Percentiles rank a stretch among this genome's conserved stretches.
Evolutionary conservation across 2,329 filamentous ascomycete genomes (phyloP).

Genomic region (Hypoxylon sp.): DNA sequence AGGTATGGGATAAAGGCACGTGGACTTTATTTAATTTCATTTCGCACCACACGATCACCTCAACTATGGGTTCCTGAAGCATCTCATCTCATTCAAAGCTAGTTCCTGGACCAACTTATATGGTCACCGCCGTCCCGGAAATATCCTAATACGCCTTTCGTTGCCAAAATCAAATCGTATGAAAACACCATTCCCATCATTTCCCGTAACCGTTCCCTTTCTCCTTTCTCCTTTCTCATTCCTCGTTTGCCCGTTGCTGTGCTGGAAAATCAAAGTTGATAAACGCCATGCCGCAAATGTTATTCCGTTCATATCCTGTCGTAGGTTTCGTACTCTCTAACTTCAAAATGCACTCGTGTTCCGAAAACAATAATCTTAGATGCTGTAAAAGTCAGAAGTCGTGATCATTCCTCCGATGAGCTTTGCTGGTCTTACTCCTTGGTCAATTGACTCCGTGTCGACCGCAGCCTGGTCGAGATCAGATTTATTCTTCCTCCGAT

Average conservation of each 20-base stretch:
- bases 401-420: not conserved
- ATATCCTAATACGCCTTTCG: not conserved
- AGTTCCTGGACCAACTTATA: not conserved
- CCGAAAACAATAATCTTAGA: not conserved
- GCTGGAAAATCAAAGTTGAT: not conserved
- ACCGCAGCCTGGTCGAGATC: not conserved
- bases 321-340: not conserved
- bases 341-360: not conserved
- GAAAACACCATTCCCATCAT: not conserved
- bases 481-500: not conserved
- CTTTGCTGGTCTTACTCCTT: not conserved
- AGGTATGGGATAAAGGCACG: not conserved
- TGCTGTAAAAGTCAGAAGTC: not conserved
- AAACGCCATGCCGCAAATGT: not conserved
- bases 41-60: not conserved
- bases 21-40: conserved; percentile 1
- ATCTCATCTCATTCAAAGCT: conserved; percentile 1
- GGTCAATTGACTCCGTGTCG: not conserved
- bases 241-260: not conserved
- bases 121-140: not conserved
- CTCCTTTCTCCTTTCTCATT: not conserved
- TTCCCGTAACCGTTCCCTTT: not conserved
- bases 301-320: not conserved
- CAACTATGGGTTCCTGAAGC: not conserved
- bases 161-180: not conserved